Conservation (phyloP, 2,329 filamentous ascomycete species). For the Didymella glomerata region DNA sequence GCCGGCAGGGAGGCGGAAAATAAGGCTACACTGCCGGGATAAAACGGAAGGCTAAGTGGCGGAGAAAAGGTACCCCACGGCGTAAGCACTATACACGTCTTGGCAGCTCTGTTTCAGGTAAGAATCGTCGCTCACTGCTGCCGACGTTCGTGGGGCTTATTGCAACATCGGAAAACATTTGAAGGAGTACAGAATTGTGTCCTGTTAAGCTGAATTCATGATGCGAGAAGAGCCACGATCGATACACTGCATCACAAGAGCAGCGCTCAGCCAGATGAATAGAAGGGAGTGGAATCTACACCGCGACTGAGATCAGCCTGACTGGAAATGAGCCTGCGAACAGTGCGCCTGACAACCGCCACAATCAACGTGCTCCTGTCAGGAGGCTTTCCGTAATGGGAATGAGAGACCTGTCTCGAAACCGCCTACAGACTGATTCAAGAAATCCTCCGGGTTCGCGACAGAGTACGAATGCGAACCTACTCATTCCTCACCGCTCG, state of each 20-base stretch:
- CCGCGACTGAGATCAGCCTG: background rate
- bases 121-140: constrained; percentile 6
- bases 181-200: background rate
- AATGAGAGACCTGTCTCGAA: background rate
- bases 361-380: background rate
- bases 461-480: constrained; percentile 1
- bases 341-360: background rate
- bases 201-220: background rate
- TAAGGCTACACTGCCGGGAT: constrained; percentile 21
- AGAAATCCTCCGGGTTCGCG: background rate
- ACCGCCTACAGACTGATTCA: background rate
- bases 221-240: background rate
- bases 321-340: background rate
- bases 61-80: constrained; percentile 28
- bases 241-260: no score
- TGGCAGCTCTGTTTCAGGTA: constrained; percentile 27
- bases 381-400: background rate
- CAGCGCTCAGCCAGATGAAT: background rate
- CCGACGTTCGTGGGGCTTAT: constrained; percentile 6
- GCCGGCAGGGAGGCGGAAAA: background rate
- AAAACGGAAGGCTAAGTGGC: constrained; percentile 37
- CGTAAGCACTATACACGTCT: constrained; percentile 35
- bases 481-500: constrained; percentile 39
- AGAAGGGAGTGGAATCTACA: background rate
- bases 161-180: constrained; percentile 3